Percentiles rank a stretch among this genome's conserved stretches.
phyloP scores from a whole-genome alignment of 2,329 filamentous ascomycete genomes.

The Colletotrichum tofieldiae region DNA sequence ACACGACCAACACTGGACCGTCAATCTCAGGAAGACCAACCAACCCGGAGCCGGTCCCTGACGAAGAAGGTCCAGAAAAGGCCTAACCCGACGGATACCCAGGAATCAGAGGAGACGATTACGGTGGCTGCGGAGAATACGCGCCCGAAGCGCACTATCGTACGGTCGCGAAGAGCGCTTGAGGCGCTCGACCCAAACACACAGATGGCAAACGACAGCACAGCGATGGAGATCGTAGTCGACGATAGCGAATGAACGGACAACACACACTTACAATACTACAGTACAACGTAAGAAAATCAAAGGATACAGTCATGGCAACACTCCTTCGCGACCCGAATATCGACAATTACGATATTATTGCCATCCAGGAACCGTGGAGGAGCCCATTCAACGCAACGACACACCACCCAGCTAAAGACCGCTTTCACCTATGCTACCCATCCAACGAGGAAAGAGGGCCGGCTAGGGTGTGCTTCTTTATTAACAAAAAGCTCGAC shows the following conservation, averaged over 20 bases:
- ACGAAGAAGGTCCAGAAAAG: constrained; percentile 12
- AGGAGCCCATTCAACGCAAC: too few relatives aligned
- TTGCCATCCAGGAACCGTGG: too few relatives aligned
- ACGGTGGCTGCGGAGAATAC: constrained; percentile 9
- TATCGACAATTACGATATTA: too few relatives aligned
- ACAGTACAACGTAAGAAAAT: not conserved
- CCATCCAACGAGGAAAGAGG: too few relatives aligned
- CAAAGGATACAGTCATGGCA: too few relatives aligned
- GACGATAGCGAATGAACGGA: not conserved
- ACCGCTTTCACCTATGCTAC: too few relatives aligned
- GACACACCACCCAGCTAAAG: too few relatives aligned
- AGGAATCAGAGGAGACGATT: constrained; percentile 15
- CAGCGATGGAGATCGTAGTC: constrained; percentile 4
- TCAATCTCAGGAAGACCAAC: constrained; percentile 11
- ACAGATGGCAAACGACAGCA: not conserved
- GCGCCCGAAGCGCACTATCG: constrained; percentile 4
- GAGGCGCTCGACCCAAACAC: not conserved
- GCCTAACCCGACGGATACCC: not conserved
- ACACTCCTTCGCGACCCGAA: too few relatives aligned
- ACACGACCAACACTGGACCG: constrained; percentile 9
- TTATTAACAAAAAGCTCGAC: constrained; percentile 19
- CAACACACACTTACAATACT: constrained; percentile 3
- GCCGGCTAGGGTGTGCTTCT: constrained; percentile 1
- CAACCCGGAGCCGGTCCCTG: constrained; percentile 16
- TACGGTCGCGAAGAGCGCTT: constrained; percentile 3